Evolutionary conservation across 805 yeast species (phyloP), one percentile per base, ranked within the genome.

Genomic region (Starmerella powellii): DNA sequence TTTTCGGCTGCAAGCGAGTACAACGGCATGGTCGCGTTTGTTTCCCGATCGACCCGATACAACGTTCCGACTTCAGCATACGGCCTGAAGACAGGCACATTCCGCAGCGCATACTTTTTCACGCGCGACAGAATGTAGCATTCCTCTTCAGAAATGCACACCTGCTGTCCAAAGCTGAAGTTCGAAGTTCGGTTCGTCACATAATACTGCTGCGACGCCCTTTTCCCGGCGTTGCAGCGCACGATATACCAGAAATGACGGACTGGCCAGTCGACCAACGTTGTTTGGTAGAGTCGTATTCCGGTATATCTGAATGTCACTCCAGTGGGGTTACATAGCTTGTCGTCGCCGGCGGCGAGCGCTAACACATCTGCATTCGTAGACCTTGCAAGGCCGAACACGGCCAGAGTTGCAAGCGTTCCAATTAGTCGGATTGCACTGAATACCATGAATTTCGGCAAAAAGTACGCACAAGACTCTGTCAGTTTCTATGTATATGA

Each of bases 121-220:
- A 77, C 63, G 50, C 86, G 66, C 58, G 73, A 81, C 43, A 78
- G 56, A 44, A 76, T 74, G 52, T 68, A 77, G 45, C 82, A 76
- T 11, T 59, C 39, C 16, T 63, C 42, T 64, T 31, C 15, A 4
- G 39, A 41, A 8, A 53, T 19, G 33, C 48, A 45, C 5, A 46
- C 17, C 5, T 47, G 38, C 3, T 27, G 17, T 5, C 33, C 49
- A 45, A 55, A 56, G 20, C n/a, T 20, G 33, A 51, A 48, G 29
- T 53, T 46, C 2, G 35, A 29, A 24, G 41, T 41, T 10, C 53
- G 45, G 13, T 38, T 32, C 3, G 51, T 39, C 3, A 43, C 39
- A 31, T 50, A 44, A 31, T 35, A 46, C 38, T 47, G 46, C 4
- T 37, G 33, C 6, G 38, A 38, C 2, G 31, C 45, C 2, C 52